Conservation (phyloP, 2,329 filamentous ascomycete genomes). For the Sphaceloma murrayae region DNA sequence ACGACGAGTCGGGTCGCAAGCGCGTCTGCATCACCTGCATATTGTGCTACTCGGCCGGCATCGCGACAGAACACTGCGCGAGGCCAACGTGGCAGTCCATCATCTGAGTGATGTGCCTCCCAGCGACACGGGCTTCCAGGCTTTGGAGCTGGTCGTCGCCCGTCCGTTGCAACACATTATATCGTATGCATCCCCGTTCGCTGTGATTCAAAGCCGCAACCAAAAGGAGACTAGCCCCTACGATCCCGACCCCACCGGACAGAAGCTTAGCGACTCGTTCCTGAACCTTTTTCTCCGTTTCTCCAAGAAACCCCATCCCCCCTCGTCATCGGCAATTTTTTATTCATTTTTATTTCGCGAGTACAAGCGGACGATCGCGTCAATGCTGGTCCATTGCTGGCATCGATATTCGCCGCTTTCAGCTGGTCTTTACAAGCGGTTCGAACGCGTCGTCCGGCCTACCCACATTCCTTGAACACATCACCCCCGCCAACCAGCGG, state of each 20-base stretch:
- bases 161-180: no score
- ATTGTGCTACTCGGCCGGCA: slow-evolving; percentile 9
- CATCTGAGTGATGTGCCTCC: neutral
- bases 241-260: no score
- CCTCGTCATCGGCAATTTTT: no score
- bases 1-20: neutral
- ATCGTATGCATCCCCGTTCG: neutral
- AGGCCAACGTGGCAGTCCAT: slow-evolving; percentile 4
- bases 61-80: slow-evolving; percentile 11
- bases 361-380: no score
- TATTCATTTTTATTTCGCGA: no score
- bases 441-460: no score
- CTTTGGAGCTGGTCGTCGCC: no score
- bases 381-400: slow-evolving; percentile 14
- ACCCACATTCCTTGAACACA: neutral
- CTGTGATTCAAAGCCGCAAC: neutral
- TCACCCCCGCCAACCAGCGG: neutral
- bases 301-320: no score
- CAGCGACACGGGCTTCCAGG: neutral
- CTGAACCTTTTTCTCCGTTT: neutral
- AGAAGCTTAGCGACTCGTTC: no score
- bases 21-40: slow-evolving; percentile 13
- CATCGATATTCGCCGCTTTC: no score
- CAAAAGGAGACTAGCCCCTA: neutral
- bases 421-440: no score